Base-by-base conservation (phyloP, 768 basidiomycete genomes). In the Lactarius hengduanensis region DNA sequence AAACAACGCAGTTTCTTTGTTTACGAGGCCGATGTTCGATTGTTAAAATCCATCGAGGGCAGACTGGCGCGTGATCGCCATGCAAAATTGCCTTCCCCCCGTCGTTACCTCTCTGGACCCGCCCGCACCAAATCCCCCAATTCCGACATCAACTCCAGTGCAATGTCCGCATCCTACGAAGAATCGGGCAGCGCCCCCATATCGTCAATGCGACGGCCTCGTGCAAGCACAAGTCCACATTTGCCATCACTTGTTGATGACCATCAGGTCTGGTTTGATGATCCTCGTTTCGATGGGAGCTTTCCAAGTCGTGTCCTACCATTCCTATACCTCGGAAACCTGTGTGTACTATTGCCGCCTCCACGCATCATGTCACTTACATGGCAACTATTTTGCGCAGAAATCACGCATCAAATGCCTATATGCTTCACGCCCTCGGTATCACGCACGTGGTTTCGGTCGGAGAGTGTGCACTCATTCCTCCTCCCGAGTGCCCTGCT, bases 391-490 rank as follows among this genome's bases (percentile, higher is more conserved):
- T 28, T 53, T 47, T 62, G 2, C 38, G 53, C 67, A 94, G 94
- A 76, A 93, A 94, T 72, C 96, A 98, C 72, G 96, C 96, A 0
- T 81, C 88, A 32, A 98, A 98, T 76, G 94, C 88, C 61, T 92
- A 92, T 73, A 97, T 98, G 95, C 86, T 98, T 3, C 91, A 95
- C 72, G 93, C 94, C 3, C 84, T 98, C 18, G 94, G 94, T 30
- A 96, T 98, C 72, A 96, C 95, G 2, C 96, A 98, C 74, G 95
- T 98, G 69, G 95, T 98, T 34, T 95, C 92, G 10, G 94, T 98
- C 3, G 96, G 96, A 58, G 96, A 98, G 80, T 94, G 93, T 67
- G 92, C 96, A 13, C 85, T 97, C 28, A 81, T 90, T 3, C 93
- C 94, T 5, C 92, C 94, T 20, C 80, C 86, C 64, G 57, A 59